phyloP scores from a whole-genome alignment of 2,329 filamentous ascomycete genomes.

The Coniochaeta pulveracea region DNA sequence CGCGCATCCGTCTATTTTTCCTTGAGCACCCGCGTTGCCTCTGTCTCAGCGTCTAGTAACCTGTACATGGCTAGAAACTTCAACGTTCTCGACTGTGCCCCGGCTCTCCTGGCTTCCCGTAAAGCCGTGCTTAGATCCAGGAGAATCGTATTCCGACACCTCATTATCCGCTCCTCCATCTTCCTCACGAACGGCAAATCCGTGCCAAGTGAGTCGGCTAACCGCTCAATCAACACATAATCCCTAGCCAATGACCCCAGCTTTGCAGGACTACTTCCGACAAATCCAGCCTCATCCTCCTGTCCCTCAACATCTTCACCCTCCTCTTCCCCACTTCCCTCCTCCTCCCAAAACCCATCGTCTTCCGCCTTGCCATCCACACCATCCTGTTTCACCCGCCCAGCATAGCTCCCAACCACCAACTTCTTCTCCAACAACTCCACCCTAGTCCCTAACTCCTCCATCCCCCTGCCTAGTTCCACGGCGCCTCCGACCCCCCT shows the following conservation, averaged over 20 bases:
- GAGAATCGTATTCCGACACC: conserved; percentile 45
- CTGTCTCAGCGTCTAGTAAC: conserved; percentile 37
- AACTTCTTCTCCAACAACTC: conserved; percentile 52
- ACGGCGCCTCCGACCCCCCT: conserved; percentile 51
- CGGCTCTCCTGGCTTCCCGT: conserved; percentile 29
- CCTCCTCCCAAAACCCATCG: conserved; percentile 18
- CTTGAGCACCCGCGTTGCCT: conserved; percentile 39
- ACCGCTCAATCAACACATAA: conserved; percentile 27
- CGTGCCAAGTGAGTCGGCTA: conserved; percentile 33
- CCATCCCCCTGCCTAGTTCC: conserved; percentile 46
- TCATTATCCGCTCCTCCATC: conserved; percentile 36
- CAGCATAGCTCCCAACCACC: conserved; percentile 31
- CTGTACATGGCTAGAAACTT: conserved; percentile 41
- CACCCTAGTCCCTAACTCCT: conserved; percentile 56
- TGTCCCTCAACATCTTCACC: conserved; percentile 17
- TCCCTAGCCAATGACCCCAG: conserved; percentile 33
- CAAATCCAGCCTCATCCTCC: conserved; percentile 20
- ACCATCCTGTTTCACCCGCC: conserved; percentile 14
- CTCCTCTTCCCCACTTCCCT: conserved; percentile 15
- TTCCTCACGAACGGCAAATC: conserved; percentile 38
- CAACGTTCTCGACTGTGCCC: conserved; percentile 31
- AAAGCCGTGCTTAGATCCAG: conserved; percentile 41
- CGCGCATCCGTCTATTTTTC: conserved; percentile 15
- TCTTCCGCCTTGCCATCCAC: conserved; percentile 16
- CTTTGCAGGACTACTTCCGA: conserved; percentile 34